Base-by-base conservation (phyloP, 345 rosid species). In the Geranium rotundifolium region DNA sequence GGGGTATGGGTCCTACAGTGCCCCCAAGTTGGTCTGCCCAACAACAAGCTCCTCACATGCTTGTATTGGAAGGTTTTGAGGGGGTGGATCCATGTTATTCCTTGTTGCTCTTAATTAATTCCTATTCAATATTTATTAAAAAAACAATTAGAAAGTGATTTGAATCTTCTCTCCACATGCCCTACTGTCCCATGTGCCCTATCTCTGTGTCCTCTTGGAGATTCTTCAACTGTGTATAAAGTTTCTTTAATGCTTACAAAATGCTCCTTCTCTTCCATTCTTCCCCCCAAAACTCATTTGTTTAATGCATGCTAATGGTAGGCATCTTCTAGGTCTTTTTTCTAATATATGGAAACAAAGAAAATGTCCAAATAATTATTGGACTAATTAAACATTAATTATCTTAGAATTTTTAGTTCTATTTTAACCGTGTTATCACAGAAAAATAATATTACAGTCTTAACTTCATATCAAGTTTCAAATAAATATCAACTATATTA, bases 131-230 rank as follows among this genome's bases (percentile, higher is more conserved):
- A 19, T 77, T 57, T 67, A 70, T 72, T 73, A 58, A 73, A 68
- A 73, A 68, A 23, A 23, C 2, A 23, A 23, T 29, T 71, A 60
- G 49, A 61, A 71, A 65, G 78, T 74, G 60, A 54, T 81, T 80
- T 79, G 86, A 79, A 84, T 75, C 90, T 77, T 84, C 90, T 80
- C 79, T 90, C 79, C 95, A 87, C 84, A 83, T 81, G 95, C 81
- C 71, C 72, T 62, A 57, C 84, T 37, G 9, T 83, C 83, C 88
- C 95, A 87, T 87, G 90, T 85, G 95, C 85, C 65, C 72, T 74
- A 81, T 79, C 74, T 76, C 78, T 57, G 46, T 57, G 37, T 23
- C 52, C 15, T 57, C 31, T 56, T 46, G 15, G 46, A 46, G 52
- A 46, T 46, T 46, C 52, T 46, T 46, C 52, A 46, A 46, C 52